Percentiles rank a stretch among this genome's conserved stretches.
These are phyloP conservation scores for Mrakia blollopis DNA, from an alignment of 768 basidiomycete genomes.

Conservation along the genomic window DNA sequence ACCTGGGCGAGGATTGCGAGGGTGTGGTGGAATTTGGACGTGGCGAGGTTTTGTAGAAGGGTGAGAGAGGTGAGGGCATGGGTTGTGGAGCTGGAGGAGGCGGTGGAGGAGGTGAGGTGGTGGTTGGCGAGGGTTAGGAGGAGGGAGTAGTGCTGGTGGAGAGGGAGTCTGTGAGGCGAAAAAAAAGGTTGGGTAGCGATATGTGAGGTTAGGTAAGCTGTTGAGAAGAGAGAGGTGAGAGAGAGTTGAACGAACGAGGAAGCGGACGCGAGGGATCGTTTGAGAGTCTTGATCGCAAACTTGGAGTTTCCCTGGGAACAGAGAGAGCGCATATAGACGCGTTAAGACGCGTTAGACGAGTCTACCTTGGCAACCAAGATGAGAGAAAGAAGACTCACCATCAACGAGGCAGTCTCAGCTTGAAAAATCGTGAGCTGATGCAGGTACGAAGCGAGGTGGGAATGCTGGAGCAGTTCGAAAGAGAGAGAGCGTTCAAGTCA, in stretches of 20 bases:
- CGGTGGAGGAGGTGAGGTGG: not conserved
- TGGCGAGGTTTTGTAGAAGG: not conserved
- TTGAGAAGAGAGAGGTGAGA: not conserved
- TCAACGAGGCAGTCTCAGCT: not conserved
- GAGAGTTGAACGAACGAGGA: not conserved
- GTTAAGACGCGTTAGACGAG: not conserved
- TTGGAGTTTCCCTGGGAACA: conserved; percentile 18
- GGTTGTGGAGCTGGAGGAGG: too few species aligned
- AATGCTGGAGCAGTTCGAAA: not conserved
- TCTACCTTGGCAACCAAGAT: too few species aligned
- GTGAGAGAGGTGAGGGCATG: not conserved
- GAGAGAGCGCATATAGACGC: not conserved
- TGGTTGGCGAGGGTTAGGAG: conserved; percentile 15
- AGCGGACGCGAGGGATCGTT: not conserved
- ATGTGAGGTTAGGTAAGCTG: too few species aligned
- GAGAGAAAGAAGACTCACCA: not conserved
- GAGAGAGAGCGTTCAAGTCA: not conserved
- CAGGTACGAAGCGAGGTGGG: conserved; percentile 9
- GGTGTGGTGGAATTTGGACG: not conserved
- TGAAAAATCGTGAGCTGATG: conserved; percentile 15
- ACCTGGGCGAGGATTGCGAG: not conserved
- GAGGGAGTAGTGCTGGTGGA: conserved; percentile 8
- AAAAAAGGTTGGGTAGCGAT: not conserved
- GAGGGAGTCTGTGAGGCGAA: not conserved
- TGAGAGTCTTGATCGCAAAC: conserved; percentile 27